Evolutionary conservation across 1,284 basidiomycete genomes (phyloP).

Genomic region (Vanrija pseudolonga): DNA sequence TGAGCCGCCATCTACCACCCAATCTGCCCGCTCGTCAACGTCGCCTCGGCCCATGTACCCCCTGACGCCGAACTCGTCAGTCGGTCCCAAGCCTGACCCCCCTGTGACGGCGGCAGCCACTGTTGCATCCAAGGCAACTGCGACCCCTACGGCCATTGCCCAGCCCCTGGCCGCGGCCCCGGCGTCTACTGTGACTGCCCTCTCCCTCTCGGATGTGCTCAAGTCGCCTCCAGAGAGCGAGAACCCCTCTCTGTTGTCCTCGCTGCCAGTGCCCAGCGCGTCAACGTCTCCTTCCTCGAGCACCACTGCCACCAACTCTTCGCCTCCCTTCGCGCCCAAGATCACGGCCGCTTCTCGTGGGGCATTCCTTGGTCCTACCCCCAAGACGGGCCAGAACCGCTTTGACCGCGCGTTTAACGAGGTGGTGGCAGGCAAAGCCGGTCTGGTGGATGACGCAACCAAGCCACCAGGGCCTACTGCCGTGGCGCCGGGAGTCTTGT

Average conservation of each 20-base stretch:
- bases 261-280: not conserved
- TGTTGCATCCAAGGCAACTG: slow-evolving; percentile 16
- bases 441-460: slow-evolving; percentile 32
- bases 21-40: slow-evolving; percentile 35
- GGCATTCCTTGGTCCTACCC: slow-evolving; percentile 27
- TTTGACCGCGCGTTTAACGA: slow-evolving; percentile 47
- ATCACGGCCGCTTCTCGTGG: slow-evolving; percentile 31
- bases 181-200: slow-evolving; percentile 19
- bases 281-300: slow-evolving; percentile 26
- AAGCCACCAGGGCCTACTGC: slow-evolving; percentile 28
- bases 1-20: slow-evolving; percentile 17
- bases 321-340: slow-evolving; percentile 36
- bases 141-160: not conserved
- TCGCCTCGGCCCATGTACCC: slow-evolving; percentile 33
- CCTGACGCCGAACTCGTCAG: slow-evolving; percentile 21
- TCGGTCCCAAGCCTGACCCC: slow-evolving; percentile 3
- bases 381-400: slow-evolving; percentile 25
- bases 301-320: slow-evolving; percentile 28
- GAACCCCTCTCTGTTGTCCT: slow-evolving; percentile 3
- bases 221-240: slow-evolving; percentile 34
- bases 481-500: slow-evolving; percentile 44
- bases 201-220: slow-evolving; percentile 45
- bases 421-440: slow-evolving; percentile 45
- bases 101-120: slow-evolving; percentile 5
- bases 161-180: not conserved